Conservation (phyloP, 1,284 basidiomycete genomes). For the Takashimella tepidaria region DNA sequence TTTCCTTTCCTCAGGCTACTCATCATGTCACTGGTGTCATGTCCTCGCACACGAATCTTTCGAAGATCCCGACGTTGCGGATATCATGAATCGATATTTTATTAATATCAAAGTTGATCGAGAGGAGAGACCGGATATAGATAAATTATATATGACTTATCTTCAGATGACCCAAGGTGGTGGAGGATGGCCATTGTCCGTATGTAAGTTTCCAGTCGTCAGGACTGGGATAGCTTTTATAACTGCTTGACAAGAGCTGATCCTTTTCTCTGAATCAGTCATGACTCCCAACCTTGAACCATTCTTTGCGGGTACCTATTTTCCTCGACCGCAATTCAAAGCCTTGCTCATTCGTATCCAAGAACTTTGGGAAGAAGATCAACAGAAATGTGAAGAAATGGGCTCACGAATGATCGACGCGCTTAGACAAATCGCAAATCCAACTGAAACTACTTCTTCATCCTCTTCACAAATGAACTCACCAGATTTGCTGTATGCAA, state of each 20-base stretch:
- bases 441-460: too few species aligned
- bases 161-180: slow-evolving; percentile 49
- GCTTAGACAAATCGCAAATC: slow-evolving; percentile 9
- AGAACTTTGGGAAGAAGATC: slow-evolving; percentile 36
- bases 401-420: slow-evolving; percentile 28
- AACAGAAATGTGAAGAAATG: slow-evolving; percentile 22
- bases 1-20: slow-evolving; percentile 52
- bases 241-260: too few species aligned
- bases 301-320: slow-evolving; percentile 51
- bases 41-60: slow-evolving; percentile 49
- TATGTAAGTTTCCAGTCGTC: too few species aligned
- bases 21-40: slow-evolving; percentile 45
- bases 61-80: slow-evolving; percentile 48
- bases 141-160: slow-evolving; percentile 52
- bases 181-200: slow-evolving; percentile 52
- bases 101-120: slow-evolving; percentile 53
- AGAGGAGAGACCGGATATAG: slow-evolving; percentile 52
- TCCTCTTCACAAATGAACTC: neutral
- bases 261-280: slow-evolving; percentile 23
- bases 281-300: slow-evolving; percentile 50
- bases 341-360: slow-evolving; percentile 28
- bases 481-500: neutral
- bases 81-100: slow-evolving; percentile 51
- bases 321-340: slow-evolving; percentile 39
- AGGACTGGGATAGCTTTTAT: too few species aligned